These are phyloP conservation scores for Asterochloris erici DNA, from an alignment of 139 green algal species.

Conservation along the genomic window DNA sequence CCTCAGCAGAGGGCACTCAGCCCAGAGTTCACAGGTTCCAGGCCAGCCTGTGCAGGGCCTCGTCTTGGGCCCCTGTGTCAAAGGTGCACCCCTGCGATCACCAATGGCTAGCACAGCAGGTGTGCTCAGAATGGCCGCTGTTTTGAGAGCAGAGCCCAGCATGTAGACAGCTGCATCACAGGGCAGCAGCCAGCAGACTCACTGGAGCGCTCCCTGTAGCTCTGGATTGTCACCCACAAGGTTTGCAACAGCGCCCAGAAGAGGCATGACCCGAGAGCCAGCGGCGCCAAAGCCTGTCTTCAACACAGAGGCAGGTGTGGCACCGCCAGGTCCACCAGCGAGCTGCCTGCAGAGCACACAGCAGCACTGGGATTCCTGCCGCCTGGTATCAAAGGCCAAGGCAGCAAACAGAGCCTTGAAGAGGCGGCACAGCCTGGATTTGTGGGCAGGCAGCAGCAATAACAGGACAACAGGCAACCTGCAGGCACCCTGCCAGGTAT, in stretches of 20 bases:
- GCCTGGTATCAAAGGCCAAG: background rate
- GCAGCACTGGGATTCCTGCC: background rate
- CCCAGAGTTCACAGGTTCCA: background rate
- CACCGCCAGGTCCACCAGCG: background rate
- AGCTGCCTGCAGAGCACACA: background rate
- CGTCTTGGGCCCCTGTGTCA: background rate
- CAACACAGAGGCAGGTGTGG: background rate
- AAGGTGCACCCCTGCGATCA: background rate
- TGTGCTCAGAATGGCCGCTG: background rate
- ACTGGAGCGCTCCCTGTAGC: conserved; percentile 3
- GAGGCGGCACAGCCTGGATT: background rate
- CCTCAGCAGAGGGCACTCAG: background rate
- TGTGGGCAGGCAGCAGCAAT: background rate
- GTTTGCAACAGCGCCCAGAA: conserved; percentile 2
- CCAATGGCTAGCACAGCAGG: background rate
- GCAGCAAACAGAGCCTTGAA: background rate
- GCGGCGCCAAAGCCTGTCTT: conserved; percentile 2
- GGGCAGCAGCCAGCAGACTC: background rate
- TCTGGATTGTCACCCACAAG: conserved; percentile 16
- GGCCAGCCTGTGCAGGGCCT: background rate
- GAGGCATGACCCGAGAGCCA: background rate
- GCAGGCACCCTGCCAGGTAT: background rate
- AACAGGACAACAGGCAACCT: background rate
- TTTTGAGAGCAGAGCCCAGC: background rate
- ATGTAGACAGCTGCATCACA: background rate